Conservation (phyloP, 371 early-diverging fungal genomes). For the Mortierella sp. region DNA sequence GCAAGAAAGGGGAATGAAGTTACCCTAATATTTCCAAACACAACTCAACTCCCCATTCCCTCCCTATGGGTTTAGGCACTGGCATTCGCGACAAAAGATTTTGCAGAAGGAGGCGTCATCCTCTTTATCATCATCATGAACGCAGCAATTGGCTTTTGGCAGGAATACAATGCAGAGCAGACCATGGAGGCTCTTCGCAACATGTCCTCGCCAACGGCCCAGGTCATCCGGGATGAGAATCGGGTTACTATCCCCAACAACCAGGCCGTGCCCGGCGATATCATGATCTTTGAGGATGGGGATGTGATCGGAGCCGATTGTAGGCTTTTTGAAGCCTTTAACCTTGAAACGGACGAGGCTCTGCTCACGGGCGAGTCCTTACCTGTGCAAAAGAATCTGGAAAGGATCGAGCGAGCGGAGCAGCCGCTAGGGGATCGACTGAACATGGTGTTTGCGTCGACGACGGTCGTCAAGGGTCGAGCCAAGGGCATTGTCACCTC, state of each 20-base stretch:
- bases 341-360: constrained; percentile 91
- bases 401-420: constrained; percentile 33
- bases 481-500: constrained; percentile 83
- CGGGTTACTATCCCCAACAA: constrained; percentile 71
- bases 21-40: too few species aligned
- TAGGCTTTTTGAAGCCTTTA: constrained; percentile 82
- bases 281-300: constrained; percentile 84
- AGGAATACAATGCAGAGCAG: constrained; percentile 91
- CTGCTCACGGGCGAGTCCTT: constrained; percentile 89
- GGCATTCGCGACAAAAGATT: constrained; percentile 68
- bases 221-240: constrained; percentile 84
- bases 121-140: constrained; percentile 81
- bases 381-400: constrained; percentile 72
- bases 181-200: constrained; percentile 88
- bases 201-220: constrained; percentile 80
- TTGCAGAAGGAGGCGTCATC: constrained; percentile 77
- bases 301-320: constrained; percentile 92
- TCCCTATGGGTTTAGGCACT: constrained; percentile 49
- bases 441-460: constrained; percentile 81
- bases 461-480: constrained; percentile 74
- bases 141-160: constrained; percentile 84
- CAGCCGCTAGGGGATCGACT: constrained; percentile 78
- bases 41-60: not conserved
- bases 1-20: too few species aligned
- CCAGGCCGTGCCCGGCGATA: constrained; percentile 88